Percentiles rank a stretch among this genome's conserved stretches.
Conservation (phyloP, 495 filamentous ascomycete species). For the Penicillium bovifimosum region DNA sequence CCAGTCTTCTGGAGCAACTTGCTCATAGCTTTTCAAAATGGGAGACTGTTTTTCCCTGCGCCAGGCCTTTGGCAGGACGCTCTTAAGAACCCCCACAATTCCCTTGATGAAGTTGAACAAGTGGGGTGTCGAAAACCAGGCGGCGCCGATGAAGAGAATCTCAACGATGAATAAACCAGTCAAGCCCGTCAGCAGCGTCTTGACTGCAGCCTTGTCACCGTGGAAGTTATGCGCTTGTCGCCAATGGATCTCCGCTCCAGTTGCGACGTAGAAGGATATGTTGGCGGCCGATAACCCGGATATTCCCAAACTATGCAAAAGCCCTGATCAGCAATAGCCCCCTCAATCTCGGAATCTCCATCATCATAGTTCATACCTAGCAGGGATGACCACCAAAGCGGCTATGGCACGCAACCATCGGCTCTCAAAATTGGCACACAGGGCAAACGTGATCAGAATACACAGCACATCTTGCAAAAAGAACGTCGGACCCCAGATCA, state of each 20-base stretch:
- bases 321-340: background rate
- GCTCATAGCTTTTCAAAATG: slow-evolving; percentile 9
- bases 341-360: no score
- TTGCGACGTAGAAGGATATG: slow-evolving; percentile 27
- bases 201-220: slow-evolving; percentile 22
- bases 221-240: slow-evolving; percentile 25
- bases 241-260: slow-evolving; percentile 32
- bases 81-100: background rate
- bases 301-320: slow-evolving; percentile 14
- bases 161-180: slow-evolving; percentile 21
- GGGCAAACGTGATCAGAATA: slow-evolving; percentile 20
- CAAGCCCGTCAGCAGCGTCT: slow-evolving; percentile 22
- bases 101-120: slow-evolving; percentile 10
- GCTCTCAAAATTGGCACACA: slow-evolving; percentile 22
- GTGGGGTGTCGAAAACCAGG: slow-evolving; percentile 17
- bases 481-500: slow-evolving; percentile 38
- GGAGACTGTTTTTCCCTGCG: background rate
- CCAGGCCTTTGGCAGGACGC: background rate
- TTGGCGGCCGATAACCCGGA: slow-evolving; percentile 25
- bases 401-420: slow-evolving; percentile 19
- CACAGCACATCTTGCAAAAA: slow-evolving; percentile 35
- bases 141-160: slow-evolving; percentile 11
- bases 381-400: slow-evolving; percentile 19
- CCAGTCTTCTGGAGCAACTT: slow-evolving; percentile 16
- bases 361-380: slow-evolving; percentile 18